Percentiles rank a stretch among this genome's conserved stretches.
phyloP scores from a whole-genome alignment of 495 filamentous ascomycete genomes.

The Penicillium lagena region DNA sequence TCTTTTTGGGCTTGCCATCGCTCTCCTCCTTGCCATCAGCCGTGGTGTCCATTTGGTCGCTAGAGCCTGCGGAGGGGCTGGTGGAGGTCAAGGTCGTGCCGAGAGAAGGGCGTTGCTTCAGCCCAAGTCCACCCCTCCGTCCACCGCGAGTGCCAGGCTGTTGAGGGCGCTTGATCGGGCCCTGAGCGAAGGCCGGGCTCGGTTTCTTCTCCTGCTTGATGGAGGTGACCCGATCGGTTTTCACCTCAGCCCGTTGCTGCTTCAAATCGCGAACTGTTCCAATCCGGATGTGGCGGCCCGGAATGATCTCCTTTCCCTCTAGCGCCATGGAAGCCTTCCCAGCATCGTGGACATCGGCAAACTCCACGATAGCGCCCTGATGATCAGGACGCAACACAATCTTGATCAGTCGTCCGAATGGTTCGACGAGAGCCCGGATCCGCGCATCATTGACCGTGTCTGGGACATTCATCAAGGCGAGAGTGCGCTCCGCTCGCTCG shows the following conservation, averaged over 20 bases:
- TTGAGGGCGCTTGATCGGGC: slow-evolving; percentile 51
- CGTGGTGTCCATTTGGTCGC: slow-evolving; percentile 27
- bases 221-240: slow-evolving; percentile 39
- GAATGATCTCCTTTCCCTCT: slow-evolving; percentile 61
- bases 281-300: slow-evolving; percentile 58
- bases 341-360: slow-evolving; percentile 56
- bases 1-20: slow-evolving; percentile 48
- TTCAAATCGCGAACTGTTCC: slow-evolving; percentile 67
- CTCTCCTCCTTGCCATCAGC: slow-evolving; percentile 23
- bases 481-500: slow-evolving; percentile 45
- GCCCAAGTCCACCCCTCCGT: slow-evolving; percentile 46
- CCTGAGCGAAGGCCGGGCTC: slow-evolving; percentile 41
- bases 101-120: slow-evolving; percentile 29
- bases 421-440: slow-evolving; percentile 54
- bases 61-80: slow-evolving; percentile 24
- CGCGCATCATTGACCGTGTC: slow-evolving; percentile 62
- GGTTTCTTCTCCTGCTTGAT: slow-evolving; percentile 34
- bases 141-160: slow-evolving; percentile 43
- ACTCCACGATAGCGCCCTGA: slow-evolving; percentile 85
- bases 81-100: slow-evolving; percentile 20
- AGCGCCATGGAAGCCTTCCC: slow-evolving; percentile 72
- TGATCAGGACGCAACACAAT: slow-evolving; percentile 62
- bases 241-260: slow-evolving; percentile 49
- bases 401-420: slow-evolving; percentile 48
- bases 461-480: slow-evolving; percentile 55